phyloP scores from a whole-genome alignment of 108 stramenopile genomes.

The Fragilaria radians region DNA sequence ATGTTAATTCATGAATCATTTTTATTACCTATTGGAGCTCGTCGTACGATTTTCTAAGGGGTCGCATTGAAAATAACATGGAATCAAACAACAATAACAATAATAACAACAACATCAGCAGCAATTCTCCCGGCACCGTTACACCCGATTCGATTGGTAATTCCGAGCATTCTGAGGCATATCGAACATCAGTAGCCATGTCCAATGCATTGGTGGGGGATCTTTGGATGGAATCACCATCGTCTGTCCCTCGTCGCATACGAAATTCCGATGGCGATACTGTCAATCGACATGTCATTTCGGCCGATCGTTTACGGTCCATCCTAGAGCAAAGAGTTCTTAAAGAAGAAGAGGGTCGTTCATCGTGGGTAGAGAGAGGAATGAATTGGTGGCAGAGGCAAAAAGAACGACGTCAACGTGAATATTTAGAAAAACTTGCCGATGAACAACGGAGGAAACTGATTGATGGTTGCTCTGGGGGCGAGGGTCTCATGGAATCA shows the following conservation, averaged over 20 bases:
- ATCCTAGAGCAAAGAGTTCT: too few relatives aligned
- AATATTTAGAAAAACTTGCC: background rate
- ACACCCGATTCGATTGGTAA: background rate
- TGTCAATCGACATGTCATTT: background rate
- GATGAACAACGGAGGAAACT: background rate
- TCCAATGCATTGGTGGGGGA: background rate
- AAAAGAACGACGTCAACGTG: background rate
- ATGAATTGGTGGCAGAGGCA: slow-evolving; percentile 1
- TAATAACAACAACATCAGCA: background rate
- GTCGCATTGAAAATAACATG: too few relatives aligned
- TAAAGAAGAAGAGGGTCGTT: background rate
- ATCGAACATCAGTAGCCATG: background rate
- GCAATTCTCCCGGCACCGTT: background rate
- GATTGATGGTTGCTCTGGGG: background rate
- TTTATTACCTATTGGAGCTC: too few relatives aligned
- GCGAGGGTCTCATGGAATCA: background rate
- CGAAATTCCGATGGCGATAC: background rate
- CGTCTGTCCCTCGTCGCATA: background rate
- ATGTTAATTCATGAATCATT: too few relatives aligned
- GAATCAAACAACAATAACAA: too few relatives aligned
- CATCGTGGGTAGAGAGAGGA: background rate
- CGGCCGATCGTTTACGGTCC: background rate
- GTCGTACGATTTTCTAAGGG: too few relatives aligned
- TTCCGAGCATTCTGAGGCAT: background rate
- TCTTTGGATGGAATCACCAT: slow-evolving; percentile 1